Percentiles rank a stretch among this genome's conserved stretches.
phyloP scores from a whole-genome alignment of 2,329 filamentous ascomycete species.

The Phaeosphaeriaceae sp. region DNA sequence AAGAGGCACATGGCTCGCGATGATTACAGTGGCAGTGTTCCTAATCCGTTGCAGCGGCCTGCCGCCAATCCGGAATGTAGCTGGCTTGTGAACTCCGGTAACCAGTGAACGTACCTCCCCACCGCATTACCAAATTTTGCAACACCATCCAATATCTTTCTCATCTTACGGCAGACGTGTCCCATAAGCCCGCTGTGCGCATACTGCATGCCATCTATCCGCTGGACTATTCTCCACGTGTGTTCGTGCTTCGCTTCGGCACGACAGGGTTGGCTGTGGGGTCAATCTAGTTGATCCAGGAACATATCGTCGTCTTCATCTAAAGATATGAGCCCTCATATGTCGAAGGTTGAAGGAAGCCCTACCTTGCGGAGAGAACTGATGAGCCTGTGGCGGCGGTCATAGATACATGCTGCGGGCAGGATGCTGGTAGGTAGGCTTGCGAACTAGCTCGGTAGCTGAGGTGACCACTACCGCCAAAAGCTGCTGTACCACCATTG shows the following conservation, averaged over 20 bases:
- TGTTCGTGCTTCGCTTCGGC: slow-evolving; percentile 18
- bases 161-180: slow-evolving; percentile 14
- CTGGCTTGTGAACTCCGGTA: slow-evolving; percentile 12
- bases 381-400: slow-evolving; percentile 26
- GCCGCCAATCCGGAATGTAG: slow-evolving; percentile 21
- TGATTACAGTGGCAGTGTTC: slow-evolving; percentile 23
- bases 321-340: slow-evolving; percentile 26
- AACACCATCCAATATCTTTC: slow-evolving; percentile 12
- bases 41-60: slow-evolving; percentile 11
- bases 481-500: slow-evolving; percentile 32
- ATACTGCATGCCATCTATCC: slow-evolving; percentile 9
- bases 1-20: slow-evolving; percentile 32
- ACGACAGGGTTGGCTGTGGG: slow-evolving; percentile 32
- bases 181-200: slow-evolving; percentile 7
- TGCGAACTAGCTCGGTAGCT: slow-evolving; percentile 26
- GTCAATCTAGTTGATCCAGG: slow-evolving; percentile 24
- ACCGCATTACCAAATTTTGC: slow-evolving; percentile 15
- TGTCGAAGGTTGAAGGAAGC: slow-evolving; percentile 14
- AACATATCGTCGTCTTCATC: slow-evolving; percentile 23
- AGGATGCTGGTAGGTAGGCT: slow-evolving; percentile 10
- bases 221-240: slow-evolving; percentile 20
- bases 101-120: slow-evolving; percentile 13
- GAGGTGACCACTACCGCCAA: slow-evolving; percentile 29
- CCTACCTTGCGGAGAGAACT: slow-evolving; percentile 38
- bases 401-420: slow-evolving; percentile 23